A percentile compares a stretch with the other conserved stretches of the same genome.
phyloP scores from a whole-genome alignment of 352 stramenopile species.

The Pythium grandisporangium region DNA sequence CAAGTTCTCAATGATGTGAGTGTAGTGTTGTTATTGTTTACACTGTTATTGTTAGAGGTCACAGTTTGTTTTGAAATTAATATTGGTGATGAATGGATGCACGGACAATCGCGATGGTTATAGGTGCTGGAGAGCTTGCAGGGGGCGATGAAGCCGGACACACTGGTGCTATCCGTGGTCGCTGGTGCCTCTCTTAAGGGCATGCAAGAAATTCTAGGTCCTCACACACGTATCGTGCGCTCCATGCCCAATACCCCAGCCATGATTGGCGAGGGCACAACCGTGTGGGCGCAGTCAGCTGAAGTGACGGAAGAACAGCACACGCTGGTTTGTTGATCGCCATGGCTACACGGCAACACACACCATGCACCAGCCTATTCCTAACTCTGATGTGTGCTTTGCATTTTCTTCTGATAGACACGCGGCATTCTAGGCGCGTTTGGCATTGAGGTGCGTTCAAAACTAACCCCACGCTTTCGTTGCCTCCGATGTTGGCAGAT shows the following conservation, averaged over 20 bases:
- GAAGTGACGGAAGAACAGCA: conserved; percentile 75
- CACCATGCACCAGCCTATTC: too few species aligned
- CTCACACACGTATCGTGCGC: conserved; percentile 79
- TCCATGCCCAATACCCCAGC: conserved; percentile 96
- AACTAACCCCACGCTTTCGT: not conserved
- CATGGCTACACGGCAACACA: too few species aligned
- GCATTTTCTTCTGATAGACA: conserved; percentile 21
- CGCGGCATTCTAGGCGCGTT: conserved; percentile 85
- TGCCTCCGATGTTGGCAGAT: too few species aligned
- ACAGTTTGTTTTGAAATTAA: too few species aligned
- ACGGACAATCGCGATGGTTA: too few species aligned
- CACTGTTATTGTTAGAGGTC: too few species aligned
- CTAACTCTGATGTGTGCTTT: too few species aligned
- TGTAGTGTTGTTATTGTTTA: too few species aligned
- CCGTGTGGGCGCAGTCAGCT: conserved; percentile 86
- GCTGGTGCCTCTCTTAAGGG: conserved; percentile 73
- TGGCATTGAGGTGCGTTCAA: conserved; percentile 64
- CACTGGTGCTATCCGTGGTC: conserved; percentile 78
- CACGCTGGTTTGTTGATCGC: conserved; percentile 20
- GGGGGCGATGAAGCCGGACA: conserved; percentile 35
- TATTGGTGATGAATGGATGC: too few species aligned
- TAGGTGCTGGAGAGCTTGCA: conserved; percentile 63
- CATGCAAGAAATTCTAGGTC: conserved; percentile 45
- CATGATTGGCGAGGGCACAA: conserved; percentile 92
- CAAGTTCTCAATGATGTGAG: conserved; percentile 88